Evolutionary conservation across 164 flowering plant species (phyloP).

Genomic region (Piper betle): DNA sequence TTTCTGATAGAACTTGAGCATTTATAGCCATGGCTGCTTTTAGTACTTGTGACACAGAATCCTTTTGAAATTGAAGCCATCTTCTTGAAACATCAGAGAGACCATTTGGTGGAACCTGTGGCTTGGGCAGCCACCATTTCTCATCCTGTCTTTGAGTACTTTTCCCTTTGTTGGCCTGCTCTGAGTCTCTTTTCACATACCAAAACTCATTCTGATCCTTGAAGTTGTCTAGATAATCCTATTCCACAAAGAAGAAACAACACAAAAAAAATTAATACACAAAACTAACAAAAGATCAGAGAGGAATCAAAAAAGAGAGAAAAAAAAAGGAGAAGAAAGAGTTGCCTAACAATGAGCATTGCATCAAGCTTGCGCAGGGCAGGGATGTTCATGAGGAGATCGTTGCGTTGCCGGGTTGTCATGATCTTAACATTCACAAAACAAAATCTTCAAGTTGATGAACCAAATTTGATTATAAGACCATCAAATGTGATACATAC

Average conservation of each 20-base stretch:
- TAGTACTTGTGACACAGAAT: conserved; percentile 70
- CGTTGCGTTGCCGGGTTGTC: conserved; percentile 70
- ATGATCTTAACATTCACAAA: conserved; percentile 40
- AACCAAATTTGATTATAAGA: background rate
- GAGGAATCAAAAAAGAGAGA: background rate
- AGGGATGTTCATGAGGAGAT: conserved; percentile 79
- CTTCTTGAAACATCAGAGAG: conserved; percentile 50
- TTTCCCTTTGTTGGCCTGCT: conserved; percentile 25
- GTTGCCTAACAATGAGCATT: conserved; percentile 62
- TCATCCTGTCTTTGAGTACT: conserved; percentile 31
- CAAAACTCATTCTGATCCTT: conserved; percentile 54
- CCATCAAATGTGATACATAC: background rate
- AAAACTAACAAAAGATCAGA: background rate
- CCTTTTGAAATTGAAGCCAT: conserved; percentile 70
- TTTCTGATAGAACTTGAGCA: conserved; percentile 74
- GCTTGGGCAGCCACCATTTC: conserved; percentile 87
- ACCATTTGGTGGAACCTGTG: conserved; percentile 57
- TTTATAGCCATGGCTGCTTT: conserved; percentile 97
- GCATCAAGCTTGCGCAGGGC: conserved; percentile 84
- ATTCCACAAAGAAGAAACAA: conserved; percentile 2
- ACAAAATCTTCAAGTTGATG: background rate
- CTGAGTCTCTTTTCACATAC: conserved; percentile 42
- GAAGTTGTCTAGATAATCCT: conserved; percentile 61
- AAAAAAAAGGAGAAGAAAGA: background rate
- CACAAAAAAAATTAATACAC: background rate